Evolutionary conservation across 257 asterid species (phyloP).

Genomic region (Rubia yunnanensis): DNA sequence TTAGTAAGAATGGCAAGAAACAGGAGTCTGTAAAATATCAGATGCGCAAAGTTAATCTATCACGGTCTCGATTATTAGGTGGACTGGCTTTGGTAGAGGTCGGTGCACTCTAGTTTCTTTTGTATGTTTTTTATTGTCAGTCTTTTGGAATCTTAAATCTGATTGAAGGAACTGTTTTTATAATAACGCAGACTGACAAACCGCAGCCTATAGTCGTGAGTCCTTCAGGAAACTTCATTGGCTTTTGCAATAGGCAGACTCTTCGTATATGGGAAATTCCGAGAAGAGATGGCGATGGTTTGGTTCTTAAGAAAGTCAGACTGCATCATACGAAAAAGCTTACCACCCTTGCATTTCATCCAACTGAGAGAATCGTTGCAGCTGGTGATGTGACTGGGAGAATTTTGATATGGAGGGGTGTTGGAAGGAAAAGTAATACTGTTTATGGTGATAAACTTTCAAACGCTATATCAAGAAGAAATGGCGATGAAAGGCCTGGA

Average conservation of each 20-base stretch:
- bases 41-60: slow-evolving; percentile 62
- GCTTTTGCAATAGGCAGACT: slow-evolving; percentile 47
- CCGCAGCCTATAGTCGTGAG: slow-evolving; percentile 43
- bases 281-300: slow-evolving; percentile 44
- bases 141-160: not conserved
- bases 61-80: slow-evolving; percentile 52
- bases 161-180: slow-evolving; percentile 1
- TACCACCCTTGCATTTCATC: slow-evolving; percentile 83
- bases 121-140: not conserved
- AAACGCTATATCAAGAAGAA: slow-evolving; percentile 25
- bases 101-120: not conserved
- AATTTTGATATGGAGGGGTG: slow-evolving; percentile 85
- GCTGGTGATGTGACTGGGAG: slow-evolving; percentile 96
- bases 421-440: slow-evolving; percentile 42
- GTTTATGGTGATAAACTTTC: slow-evolving; percentile 16
- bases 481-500: slow-evolving; percentile 70
- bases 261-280: slow-evolving; percentile 83
- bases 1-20: slow-evolving; percentile 19
- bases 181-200: slow-evolving; percentile 38
- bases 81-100: slow-evolving; percentile 74
- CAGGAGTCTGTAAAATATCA: slow-evolving; percentile 25
- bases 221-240: slow-evolving; percentile 60
- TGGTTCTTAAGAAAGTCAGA: slow-evolving; percentile 37
- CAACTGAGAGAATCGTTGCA: slow-evolving; percentile 68
- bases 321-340: slow-evolving; percentile 76